These are phyloP conservation scores for Cavenderia fasciculata DNA, from an alignment of 78 protist species.

Conservation along the genomic window DNA sequence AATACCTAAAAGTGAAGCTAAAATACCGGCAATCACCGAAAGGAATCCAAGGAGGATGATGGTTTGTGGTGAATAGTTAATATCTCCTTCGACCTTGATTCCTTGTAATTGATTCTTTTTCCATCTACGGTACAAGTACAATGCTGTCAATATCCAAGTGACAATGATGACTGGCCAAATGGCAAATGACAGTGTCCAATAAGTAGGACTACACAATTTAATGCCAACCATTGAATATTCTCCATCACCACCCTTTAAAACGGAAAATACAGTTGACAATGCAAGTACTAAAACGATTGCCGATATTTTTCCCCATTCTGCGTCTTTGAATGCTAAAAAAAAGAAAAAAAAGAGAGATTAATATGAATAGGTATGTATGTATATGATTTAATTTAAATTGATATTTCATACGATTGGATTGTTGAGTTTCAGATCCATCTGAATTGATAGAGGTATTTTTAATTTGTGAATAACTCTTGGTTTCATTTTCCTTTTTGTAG, in stretches of 20 bases:
- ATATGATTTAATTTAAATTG: too few relatives aligned
- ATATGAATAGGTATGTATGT: too few relatives aligned
- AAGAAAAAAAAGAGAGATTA: neutral
- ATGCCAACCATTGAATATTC: conserved; percentile 22
- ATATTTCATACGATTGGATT: too few relatives aligned
- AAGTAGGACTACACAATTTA: conserved; percentile 46
- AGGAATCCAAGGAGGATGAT: conserved; percentile 12
- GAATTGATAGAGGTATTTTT: neutral
- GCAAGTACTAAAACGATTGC: conserved; percentile 9
- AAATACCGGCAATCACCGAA: conserved; percentile 39
- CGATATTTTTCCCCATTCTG: conserved; percentile 49
- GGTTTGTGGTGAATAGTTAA: conserved; percentile 34
- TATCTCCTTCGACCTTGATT: conserved; percentile 56
- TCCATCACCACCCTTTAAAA: conserved; percentile 64
- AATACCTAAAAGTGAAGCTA: conserved; percentile 72
- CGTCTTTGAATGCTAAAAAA: conserved; percentile 32
- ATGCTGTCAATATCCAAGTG: conserved; percentile 39
- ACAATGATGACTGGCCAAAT: conserved; percentile 41
- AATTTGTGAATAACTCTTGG: neutral
- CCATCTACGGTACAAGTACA: neutral
- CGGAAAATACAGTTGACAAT: conserved; percentile 52
- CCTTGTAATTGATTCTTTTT: neutral
- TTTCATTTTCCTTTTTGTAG: conserved; percentile 4
- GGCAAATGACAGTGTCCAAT: conserved; percentile 61
- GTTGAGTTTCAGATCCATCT: neutral